Evolutionary conservation across 2,329 filamentous ascomycete genomes (phyloP), one percentile per base, ranked within the genome.

Genomic region (Septoria linicola): DNA sequence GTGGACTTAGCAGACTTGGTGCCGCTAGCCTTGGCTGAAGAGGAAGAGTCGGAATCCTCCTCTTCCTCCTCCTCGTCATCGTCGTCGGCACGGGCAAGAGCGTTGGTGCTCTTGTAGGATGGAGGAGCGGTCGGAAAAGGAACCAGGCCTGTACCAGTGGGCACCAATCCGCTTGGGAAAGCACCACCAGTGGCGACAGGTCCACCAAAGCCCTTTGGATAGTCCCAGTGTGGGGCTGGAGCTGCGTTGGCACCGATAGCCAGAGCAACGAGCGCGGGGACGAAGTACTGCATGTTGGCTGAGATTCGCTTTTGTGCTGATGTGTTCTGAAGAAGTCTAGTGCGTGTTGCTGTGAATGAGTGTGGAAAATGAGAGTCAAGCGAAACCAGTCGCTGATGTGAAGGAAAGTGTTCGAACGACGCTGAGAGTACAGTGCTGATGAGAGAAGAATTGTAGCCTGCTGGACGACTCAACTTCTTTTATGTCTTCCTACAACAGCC

Each of bases 271-370:
- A 49, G 36, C 35, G 57, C 49, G 35, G 49, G 51, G 16, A 56
- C 34, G 20, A 53, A 41, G 46, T 53, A 51, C 43, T 55, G 54
- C 57, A 57, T 59, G 20, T 37, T 54, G 21, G 25, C 7, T 35
- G 49, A 27, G n/a, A n/a, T n/a, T 36, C 8, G 19, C 20, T 21
- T 31, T 49, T 20, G 23, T 55, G 30, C 20, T 41, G 16, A 41
- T 25, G 17, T 13, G 31, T 46, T 14, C 39, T 30, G 42, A 13
- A 17, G 8, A 23, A 11, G 37, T 8, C 8, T 8, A 11, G 31
- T 11, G 2, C 21, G 14, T 27, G 36, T 7, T 34, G 36, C 10
- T 41, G 19, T 32, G 14, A 51, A 32, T 35, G 39, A 47, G 40
- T 39, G 36, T 43, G 42, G 27, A n/a, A 43, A 51, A 19, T 19